Evolutionary conservation across 208 protist species (phyloP), one percentile per base, ranked within the genome.

Genomic region (Acanthamoeba castellanii): DNA sequence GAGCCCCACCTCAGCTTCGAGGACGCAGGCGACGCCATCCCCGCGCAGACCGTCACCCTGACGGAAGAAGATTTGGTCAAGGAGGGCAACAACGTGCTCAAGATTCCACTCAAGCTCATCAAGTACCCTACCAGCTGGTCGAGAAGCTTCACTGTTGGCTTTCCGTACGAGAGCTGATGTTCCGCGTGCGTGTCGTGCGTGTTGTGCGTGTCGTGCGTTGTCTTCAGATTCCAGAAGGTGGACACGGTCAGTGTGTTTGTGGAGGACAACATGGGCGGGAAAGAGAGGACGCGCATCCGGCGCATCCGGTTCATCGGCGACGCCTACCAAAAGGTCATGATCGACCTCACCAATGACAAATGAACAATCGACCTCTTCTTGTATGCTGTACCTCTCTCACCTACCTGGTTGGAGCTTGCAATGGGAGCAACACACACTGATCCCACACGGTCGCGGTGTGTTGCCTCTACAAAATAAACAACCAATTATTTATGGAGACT

Each of bases 211-310:
- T 22, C 74, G 74, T 47, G n/a, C n/a, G n/a, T n/a, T n/a, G n/a
- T n/a, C n/a, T n/a, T n/a, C n/a, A 88, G 81, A 25, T 88, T 90
- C 52, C 84, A 90, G 52, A 90, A 90, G 55, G 84, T 90, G 50
- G 52, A 61, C 37, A 37, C 57, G 52, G 57, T 90, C 11, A 90
- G 57, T 25, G 11, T 90, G 52, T 66, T 90, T 61, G 84, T 90
- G 45, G 84, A 90, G 84, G 84, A 61, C 84, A 90, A 90, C 55
- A 68, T 90, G 84, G 84, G 84, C 7, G 57, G 52, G n/a, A 16
- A 42, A 5, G 57, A 90, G 34, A 90, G 22, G 57, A 90, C 84
- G 37, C 32, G 61, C 32, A 90, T 90, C 20, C n/a, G 61, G 27
- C 84, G 84, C 18, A 61, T 90, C 1, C 84, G 84, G 25, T 57